These are phyloP conservation scores for Halophytophthora polymorphica DNA, from an alignment of 352 stramenopile genomes.

Conservation along the genomic window DNA sequence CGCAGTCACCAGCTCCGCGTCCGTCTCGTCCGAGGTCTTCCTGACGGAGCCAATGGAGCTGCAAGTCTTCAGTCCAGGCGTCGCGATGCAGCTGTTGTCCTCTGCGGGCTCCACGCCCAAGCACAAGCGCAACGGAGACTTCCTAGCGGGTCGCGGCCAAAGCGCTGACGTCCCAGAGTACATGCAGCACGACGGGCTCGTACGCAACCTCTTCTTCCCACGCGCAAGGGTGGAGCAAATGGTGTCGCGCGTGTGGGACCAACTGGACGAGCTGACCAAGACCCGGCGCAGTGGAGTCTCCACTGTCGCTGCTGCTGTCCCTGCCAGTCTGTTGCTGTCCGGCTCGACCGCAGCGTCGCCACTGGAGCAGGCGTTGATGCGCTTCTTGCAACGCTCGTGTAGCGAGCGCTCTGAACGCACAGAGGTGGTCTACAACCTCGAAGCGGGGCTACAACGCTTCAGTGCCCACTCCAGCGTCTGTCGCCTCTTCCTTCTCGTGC, in stretches of 20 bases:
- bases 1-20: slow-evolving; percentile 1
- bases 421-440: slow-evolving; percentile 64
- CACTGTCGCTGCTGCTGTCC: neutral
- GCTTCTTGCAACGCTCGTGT: slow-evolving; percentile 37
- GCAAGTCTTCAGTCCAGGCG: slow-evolving; percentile 1
- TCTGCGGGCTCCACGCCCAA: neutral
- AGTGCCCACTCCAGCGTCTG: slow-evolving; percentile 39
- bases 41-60: slow-evolving; percentile 53
- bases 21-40: slow-evolving; percentile 21
- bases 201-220: slow-evolving; percentile 55
- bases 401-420: slow-evolving; percentile 29
- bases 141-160: slow-evolving; percentile 35
- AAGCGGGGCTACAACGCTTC: slow-evolving; percentile 44
- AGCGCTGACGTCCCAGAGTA: slow-evolving; percentile 41
- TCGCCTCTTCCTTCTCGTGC: slow-evolving; percentile 49
- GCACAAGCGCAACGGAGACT: slow-evolving; percentile 23
- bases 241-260: slow-evolving; percentile 53
- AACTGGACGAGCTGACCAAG: slow-evolving; percentile 54
- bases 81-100: slow-evolving; percentile 4
- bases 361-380: slow-evolving; percentile 32
- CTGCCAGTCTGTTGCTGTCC: neutral
- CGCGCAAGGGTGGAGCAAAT: slow-evolving; percentile 42
- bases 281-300: slow-evolving; percentile 28
- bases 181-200: slow-evolving; percentile 55
- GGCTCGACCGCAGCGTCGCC: slow-evolving; percentile 5